A percentile compares a stretch with the other conserved stretches of the same genome.
phyloP scores from a whole-genome alignment of 305 asterid genomes.

The Nicotiana rustica region DNA sequence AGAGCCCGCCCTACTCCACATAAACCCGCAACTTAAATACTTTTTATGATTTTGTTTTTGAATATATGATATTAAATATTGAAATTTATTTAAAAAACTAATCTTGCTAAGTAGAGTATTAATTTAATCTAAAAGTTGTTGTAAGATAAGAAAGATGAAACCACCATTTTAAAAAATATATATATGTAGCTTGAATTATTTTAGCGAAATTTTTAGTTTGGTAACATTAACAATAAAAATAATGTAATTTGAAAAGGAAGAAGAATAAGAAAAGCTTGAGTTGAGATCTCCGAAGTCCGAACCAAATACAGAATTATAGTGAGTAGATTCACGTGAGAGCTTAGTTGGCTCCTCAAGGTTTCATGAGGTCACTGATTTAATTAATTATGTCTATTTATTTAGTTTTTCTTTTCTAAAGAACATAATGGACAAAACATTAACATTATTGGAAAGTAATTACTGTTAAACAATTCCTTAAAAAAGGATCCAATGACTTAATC shows the following conservation, averaged over 20 bases:
- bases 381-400: constrained; percentile 2
- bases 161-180: no score
- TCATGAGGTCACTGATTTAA: neutral
- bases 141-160: no score
- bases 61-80: no score
- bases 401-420: neutral
- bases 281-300: neutral
- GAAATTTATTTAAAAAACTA: no score
- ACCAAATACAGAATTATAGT: neutral
- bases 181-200: no score
- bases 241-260: neutral
- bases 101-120: no score
- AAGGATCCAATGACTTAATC: constrained; percentile 19
- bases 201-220: no score
- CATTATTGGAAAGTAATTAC: constrained; percentile 5
- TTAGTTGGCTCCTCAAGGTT: constrained; percentile 29
- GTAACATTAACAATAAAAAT: no score
- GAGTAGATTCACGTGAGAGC: constrained; percentile 25
- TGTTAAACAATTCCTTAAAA: constrained; percentile 1
- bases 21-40: no score
- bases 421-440: neutral
- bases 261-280: neutral
- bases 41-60: no score
- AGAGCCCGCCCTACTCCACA: no score
- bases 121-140: no score